phyloP scores from a whole-genome alignment of 768 basidiomycete genomes.

The Hericium coralloides region DNA sequence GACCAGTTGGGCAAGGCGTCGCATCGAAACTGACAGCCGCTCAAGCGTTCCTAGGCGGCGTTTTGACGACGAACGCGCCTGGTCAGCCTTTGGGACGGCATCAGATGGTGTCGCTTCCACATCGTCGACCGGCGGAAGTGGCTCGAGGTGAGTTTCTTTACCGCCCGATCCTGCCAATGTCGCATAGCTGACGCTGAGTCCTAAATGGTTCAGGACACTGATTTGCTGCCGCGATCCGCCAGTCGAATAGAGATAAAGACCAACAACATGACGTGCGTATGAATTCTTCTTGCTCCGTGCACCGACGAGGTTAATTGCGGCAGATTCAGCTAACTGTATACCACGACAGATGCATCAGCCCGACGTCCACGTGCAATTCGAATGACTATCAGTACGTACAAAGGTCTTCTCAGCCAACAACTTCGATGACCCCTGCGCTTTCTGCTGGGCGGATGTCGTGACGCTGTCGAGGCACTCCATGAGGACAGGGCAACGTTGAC shows the following conservation, averaged over 20 bases:
- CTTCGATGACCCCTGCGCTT: background rate
- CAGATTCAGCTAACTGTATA: background rate
- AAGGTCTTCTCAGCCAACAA: background rate
- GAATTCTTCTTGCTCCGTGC: constrained; percentile 8
- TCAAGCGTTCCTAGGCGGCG: constrained; percentile 4
- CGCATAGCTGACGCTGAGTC: constrained; percentile 14
- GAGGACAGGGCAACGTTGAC: constrained; percentile 4
- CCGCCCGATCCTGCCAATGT: constrained; percentile 2
- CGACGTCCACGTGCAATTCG: too few relatives aligned
- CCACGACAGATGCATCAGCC: too few relatives aligned
- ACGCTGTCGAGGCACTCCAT: constrained; percentile 1
- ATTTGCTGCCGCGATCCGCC: constrained; percentile 8
- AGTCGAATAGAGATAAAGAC: constrained; percentile 9
- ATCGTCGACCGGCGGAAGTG: too few relatives aligned
- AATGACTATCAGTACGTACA: background rate
- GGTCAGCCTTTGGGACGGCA: too few relatives aligned
- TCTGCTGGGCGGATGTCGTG: constrained; percentile 1
- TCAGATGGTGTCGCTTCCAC: too few relatives aligned
- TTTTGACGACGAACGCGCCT: background rate
- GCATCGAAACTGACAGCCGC: constrained; percentile 17
- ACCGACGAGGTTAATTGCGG: background rate
- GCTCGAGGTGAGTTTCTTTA: background rate
- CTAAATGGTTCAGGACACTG: constrained; percentile 9
- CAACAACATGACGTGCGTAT: constrained; percentile 6
- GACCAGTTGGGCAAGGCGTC: constrained; percentile 10